phyloP scores from a whole-genome alignment of 768 basidiomycete genomes.

The Termitomyces sp. region DNA sequence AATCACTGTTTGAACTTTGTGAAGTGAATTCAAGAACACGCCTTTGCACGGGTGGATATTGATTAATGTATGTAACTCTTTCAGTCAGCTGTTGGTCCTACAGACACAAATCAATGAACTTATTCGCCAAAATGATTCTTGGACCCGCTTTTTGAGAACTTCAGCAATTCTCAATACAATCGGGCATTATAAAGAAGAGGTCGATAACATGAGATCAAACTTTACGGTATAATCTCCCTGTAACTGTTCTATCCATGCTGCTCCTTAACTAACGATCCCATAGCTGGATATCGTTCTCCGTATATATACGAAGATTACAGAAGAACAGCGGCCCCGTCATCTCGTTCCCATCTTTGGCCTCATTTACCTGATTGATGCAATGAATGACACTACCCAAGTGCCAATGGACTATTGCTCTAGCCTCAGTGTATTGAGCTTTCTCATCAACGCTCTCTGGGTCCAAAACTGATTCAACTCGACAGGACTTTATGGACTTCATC shows the following conservation, averaged over 20 bases:
- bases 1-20: neutral
- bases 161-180: neutral
- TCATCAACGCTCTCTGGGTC: no score
- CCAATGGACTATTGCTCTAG: neutral
- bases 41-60: neutral
- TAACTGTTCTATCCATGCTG: no score
- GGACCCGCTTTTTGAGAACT: neutral
- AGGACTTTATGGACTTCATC: neutral
- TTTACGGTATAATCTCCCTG: no score
- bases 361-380: slow-evolving; percentile 1
- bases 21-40: neutral
- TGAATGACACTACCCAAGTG: neutral
- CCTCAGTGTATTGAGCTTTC: neutral
- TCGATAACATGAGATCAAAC: neutral
- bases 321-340: neutral
- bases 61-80: neutral
- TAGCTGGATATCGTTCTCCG: neutral
- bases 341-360: neutral
- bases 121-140: neutral
- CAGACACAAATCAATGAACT: neutral
- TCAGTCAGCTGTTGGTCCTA: neutral
- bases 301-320: neutral
- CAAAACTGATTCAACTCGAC: no score
- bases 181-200: neutral
- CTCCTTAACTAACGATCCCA: neutral